These are phyloP conservation scores for Solanum chilense DNA, from an alignment of 257 asterid species.

Conservation along the genomic window DNA sequence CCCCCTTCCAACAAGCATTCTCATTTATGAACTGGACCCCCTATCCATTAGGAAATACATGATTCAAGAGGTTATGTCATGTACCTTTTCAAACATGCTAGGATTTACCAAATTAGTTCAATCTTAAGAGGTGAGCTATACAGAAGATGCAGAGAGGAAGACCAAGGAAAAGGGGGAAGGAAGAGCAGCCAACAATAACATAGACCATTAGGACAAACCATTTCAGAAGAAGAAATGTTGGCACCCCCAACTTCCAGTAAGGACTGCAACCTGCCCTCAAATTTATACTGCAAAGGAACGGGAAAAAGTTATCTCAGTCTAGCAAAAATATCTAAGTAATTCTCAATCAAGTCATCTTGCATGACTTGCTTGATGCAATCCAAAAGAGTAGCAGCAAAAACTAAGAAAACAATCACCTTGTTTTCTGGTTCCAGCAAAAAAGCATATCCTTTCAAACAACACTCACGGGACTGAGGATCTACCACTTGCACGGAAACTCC, in stretches of 20 bases:
- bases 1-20: background rate
- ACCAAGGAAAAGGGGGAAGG: background rate
- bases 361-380: background rate
- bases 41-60: background rate
- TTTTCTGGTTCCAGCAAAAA: constrained; percentile 53
- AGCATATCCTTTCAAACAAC: constrained; percentile 62
- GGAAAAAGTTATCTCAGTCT: background rate
- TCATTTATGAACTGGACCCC: background rate
- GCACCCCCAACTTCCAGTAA: constrained; percentile 82
- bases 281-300: constrained; percentile 52
- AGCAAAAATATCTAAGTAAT: background rate
- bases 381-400: background rate
- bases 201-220: constrained; percentile 33
- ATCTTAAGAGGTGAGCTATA: background rate
- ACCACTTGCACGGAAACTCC: constrained; percentile 48
- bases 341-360: background rate
- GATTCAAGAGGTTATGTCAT: background rate
- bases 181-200: constrained; percentile 11
- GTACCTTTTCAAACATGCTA: background rate
- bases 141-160: background rate
- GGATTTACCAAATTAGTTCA: background rate
- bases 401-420: constrained; percentile 32
- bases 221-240: constrained; percentile 40
- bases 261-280: constrained; percentile 55
- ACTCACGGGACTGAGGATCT: constrained; percentile 68